phyloP scores from a whole-genome alignment of 1,284 basidiomycete species.

The Moesziomyces antarcticus region DNA sequence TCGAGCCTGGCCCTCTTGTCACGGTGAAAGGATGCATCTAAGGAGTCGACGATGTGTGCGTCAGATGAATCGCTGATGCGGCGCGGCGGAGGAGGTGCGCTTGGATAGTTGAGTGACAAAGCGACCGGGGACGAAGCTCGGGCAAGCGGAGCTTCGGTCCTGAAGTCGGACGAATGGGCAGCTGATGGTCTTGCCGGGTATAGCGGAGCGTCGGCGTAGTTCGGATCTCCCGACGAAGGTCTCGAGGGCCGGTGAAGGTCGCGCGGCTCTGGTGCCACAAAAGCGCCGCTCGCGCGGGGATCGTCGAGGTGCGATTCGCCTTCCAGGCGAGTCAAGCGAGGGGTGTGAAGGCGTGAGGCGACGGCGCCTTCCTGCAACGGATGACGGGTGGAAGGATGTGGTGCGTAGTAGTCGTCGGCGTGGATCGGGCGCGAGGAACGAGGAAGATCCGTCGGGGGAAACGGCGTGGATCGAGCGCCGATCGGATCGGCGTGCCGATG shows the following conservation, averaged over 20 bases:
- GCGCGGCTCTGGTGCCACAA: slow-evolving; percentile 3
- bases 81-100: slow-evolving; percentile 12
- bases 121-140: slow-evolving; percentile 22
- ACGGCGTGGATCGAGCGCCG: slow-evolving; percentile 7
- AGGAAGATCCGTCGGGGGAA: slow-evolving; percentile 26
- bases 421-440: slow-evolving; percentile 14
- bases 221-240: slow-evolving; percentile 13
- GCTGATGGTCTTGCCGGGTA: slow-evolving; percentile 6
- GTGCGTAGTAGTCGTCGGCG: slow-evolving; percentile 24
- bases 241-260: slow-evolving; percentile 16
- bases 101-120: slow-evolving; percentile 4
- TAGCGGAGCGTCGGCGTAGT: slow-evolving; percentile 25
- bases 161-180: slow-evolving; percentile 12
- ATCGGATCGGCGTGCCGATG: slow-evolving; percentile 7
- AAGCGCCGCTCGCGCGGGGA: slow-evolving; percentile 3
- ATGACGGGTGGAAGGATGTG: slow-evolving; percentile 3
- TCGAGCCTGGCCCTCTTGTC: slow-evolving; percentile 41
- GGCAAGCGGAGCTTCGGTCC: slow-evolving; percentile 8
- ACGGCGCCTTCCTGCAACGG: slow-evolving; percentile 4
- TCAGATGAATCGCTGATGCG: slow-evolving; percentile 25
- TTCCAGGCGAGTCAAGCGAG: slow-evolving; percentile 11
- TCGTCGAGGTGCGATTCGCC: slow-evolving; percentile 1
- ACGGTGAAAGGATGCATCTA: slow-evolving; percentile 20
- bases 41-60: slow-evolving; percentile 4
- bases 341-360: slow-evolving; percentile 13